Evolutionary conservation across 345 rosid genomes (phyloP), one percentile per base, ranked within the genome.

Genomic region (Hibiscus tridactylites): DNA sequence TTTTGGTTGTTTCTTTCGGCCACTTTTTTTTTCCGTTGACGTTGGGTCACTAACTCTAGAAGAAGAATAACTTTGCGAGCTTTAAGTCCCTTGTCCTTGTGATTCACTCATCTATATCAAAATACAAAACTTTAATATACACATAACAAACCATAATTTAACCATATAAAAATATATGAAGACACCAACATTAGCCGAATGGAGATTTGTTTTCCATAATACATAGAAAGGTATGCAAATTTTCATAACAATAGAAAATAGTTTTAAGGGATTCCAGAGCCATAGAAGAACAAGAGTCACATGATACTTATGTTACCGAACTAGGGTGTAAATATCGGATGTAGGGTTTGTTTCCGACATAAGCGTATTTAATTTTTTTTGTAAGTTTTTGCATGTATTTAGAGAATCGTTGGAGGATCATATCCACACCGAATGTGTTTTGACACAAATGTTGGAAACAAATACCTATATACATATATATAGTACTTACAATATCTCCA

Each of bases 401-500:
- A 1, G 3, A n/a, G 58, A 24, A 2, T 42, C 46, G 0, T 9
- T 42, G 2, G 46, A 42, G 46, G 13, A 54, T 5, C 58, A 54
- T 54, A 54, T n/a, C 3, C 24, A 0, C 26, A 54, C 11, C 10
- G 58, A 54, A 54, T 54, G 58, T 54, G 56, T 21, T 16, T 15
- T 5, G 56, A 50, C 19, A 16, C 2, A 50, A 50, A 16, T 50
- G 5, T 50, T 50, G n/a, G 9, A 54, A 54, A 54, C 19, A n/a
- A 0, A 52, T 52, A n/a, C 21, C 16, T 52, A 52, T 1, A 50
- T 50, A 50, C 3, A 5, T n/a, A 52, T 29, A 21, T 33, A 59
- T 61, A 24, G 29, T 62, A 78, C 95, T 94, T 85, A 91, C 98
- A 94, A 71, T 76, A 94, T 90, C 82, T 94, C 98, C 85, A 94